These are phyloP conservation scores for Chernovozyma aurita DNA, from an alignment of 1,139 yeast genomes.

Conservation along the genomic window DNA sequence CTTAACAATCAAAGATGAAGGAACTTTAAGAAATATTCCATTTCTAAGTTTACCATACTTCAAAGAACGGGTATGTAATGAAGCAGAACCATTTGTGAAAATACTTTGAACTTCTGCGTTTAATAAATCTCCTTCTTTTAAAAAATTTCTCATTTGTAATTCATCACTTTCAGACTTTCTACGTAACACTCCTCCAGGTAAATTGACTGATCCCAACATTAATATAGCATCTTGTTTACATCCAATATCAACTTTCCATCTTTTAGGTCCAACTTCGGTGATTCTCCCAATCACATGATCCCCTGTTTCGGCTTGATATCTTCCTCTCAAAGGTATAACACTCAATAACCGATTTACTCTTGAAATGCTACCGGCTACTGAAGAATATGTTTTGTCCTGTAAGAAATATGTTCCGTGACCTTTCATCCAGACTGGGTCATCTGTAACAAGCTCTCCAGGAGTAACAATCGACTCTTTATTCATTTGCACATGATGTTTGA, in stretches of 20 bases:
- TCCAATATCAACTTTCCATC: conserved; percentile 98
- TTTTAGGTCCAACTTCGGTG: conserved; percentile 86
- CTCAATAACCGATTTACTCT: conserved; percentile 83
- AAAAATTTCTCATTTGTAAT: conserved; percentile 87
- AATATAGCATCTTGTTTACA: conserved; percentile 87
- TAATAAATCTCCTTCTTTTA: conserved; percentile 94
- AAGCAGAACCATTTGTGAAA: conserved; percentile 87
- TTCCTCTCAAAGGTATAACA: conserved; percentile 80
- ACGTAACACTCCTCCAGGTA: conserved; percentile 95
- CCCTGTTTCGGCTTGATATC: conserved; percentile 92
- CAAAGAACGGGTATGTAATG: conserved; percentile 89
- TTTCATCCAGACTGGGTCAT: conserved; percentile 96
- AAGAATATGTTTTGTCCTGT: conserved; percentile 69
- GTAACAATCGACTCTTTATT: conserved; percentile 51
- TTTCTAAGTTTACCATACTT: conserved; percentile 93
- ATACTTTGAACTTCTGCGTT: conserved; percentile 95
- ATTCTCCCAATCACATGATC: conserved; percentile 94
- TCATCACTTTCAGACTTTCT: conserved; percentile 95
- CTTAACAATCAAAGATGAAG: conserved; percentile 76
- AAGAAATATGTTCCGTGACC: conserved; percentile 95
- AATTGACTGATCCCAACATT: conserved; percentile 90
- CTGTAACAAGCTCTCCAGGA: conserved; percentile 96
- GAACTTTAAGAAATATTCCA: conserved; percentile 78
- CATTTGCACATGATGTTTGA: no score
- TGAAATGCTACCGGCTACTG: conserved; percentile 88